Evolutionary conservation across 2,329 filamentous ascomycete species (phyloP).

Genomic region (Ceratocystis diversiconidia): DNA sequence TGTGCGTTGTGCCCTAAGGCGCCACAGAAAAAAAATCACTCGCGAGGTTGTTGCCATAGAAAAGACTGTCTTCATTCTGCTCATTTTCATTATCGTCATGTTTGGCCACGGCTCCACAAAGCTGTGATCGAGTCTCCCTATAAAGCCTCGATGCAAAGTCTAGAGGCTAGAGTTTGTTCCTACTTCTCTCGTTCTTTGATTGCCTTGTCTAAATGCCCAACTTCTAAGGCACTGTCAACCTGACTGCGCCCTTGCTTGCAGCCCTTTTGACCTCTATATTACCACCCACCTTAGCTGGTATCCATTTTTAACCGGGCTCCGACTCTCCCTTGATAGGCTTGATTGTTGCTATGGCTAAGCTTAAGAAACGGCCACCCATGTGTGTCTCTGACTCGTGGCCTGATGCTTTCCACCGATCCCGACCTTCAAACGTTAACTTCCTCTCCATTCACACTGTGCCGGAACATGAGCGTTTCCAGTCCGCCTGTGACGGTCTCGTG

Average conservation of each 20-base stretch:
- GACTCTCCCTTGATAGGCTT: neutral
- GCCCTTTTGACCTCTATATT: neutral
- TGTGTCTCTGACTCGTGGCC: neutral
- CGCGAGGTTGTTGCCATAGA: neutral
- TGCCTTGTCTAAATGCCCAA: neutral
- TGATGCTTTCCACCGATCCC: neutral
- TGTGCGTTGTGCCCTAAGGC: neutral
- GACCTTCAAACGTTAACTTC: neutral
- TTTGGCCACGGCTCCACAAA: neutral
- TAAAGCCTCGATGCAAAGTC: neutral
- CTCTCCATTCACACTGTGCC: neutral
- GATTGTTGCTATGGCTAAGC: neutral
- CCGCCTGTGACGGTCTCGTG: neutral
- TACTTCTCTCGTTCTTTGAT: neutral
- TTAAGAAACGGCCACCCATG: neutral
- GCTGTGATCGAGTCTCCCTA: neutral
- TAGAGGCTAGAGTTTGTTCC: neutral
- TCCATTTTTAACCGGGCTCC: neutral
- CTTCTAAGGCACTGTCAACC: neutral
- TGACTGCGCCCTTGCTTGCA: neutral
- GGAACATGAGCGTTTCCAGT: neutral
- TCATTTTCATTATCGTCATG: neutral
- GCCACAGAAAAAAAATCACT: neutral
- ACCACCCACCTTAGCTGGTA: neutral
- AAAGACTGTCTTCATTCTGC: neutral